Percentiles rank a stretch among this genome's conserved stretches.
phyloP scores from a whole-genome alignment of 1,284 basidiomycete species.

The Vanrija sp. region DNA sequence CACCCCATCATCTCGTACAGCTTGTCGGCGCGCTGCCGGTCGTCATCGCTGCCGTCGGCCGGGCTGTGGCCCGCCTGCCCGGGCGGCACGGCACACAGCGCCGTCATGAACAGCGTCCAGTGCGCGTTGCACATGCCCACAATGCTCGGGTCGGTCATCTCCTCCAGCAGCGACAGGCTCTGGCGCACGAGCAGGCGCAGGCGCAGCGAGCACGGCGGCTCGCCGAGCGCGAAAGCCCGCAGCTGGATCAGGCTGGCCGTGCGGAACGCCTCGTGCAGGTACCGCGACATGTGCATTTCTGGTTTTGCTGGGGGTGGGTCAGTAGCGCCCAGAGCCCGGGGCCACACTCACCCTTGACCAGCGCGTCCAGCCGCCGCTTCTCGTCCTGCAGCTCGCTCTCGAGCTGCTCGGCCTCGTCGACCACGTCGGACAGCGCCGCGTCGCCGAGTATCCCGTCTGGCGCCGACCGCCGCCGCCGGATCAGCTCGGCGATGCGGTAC shows the following conservation, averaged over 20 bases:
- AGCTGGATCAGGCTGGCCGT: constrained; percentile 30
- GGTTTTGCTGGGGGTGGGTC: constrained; percentile 19
- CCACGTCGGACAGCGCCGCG: constrained; percentile 27
- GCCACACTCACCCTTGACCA: constrained; percentile 21
- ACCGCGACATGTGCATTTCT: constrained; percentile 27
- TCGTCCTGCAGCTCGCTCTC: constrained; percentile 28
- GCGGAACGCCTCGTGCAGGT: constrained; percentile 38
- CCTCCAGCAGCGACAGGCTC: constrained; percentile 31
- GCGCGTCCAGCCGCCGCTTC: constrained; percentile 27
- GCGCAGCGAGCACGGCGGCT: constrained; percentile 26
- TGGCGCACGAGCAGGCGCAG: constrained; percentile 32
- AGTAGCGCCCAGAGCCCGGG: not conserved
- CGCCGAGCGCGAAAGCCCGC: constrained; percentile 24
- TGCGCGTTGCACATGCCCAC: constrained; percentile 34
- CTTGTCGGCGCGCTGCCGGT: constrained; percentile 23
- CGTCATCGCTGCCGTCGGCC: constrained; percentile 20
- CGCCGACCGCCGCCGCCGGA: constrained; percentile 18
- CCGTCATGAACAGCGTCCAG: constrained; percentile 35
- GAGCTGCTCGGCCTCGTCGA: constrained; percentile 23
- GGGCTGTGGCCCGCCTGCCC: constrained; percentile 11
- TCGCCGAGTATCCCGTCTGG: constrained; percentile 20
- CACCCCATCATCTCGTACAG: constrained; percentile 31
- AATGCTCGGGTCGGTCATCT: constrained; percentile 30
- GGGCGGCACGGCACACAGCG: constrained; percentile 20
- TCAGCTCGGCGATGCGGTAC: constrained; percentile 25